A percentile compares a stretch with the other conserved stretches of the same genome.
Evolutionary conservation across 2,329 filamentous ascomycete species (phyloP).

Genomic region (Aspergillus candidus): DNA sequence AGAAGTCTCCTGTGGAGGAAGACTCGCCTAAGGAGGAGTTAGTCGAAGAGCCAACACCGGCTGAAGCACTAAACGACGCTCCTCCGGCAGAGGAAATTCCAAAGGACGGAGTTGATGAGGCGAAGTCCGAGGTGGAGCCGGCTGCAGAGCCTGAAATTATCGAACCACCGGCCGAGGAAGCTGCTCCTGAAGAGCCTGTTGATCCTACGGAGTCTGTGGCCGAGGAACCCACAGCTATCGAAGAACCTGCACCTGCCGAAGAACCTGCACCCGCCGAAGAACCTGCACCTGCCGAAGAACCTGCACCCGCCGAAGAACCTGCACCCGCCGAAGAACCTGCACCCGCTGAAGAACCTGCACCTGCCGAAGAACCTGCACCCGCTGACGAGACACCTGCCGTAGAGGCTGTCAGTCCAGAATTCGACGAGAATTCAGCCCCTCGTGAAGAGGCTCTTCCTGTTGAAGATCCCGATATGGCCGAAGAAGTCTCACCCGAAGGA

Average conservation of each 20-base stretch:
- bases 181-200: slow-evolving; percentile 10
- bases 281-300: not conserved
- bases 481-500: slow-evolving; percentile 9
- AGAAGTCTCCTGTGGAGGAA: not conserved
- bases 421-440: slow-evolving; percentile 8
- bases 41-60: not conserved
- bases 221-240: slow-evolving; percentile 6
- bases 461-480: slow-evolving; percentile 1
- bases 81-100: not conserved
- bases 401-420: slow-evolving; percentile 11
- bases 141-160: slow-evolving; percentile 3
- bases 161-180: slow-evolving; percentile 1
- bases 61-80: slow-evolving; percentile 11
- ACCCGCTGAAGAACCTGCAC: slow-evolving; percentile 8
- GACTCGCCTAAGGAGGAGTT: not conserved
- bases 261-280: slow-evolving; percentile 7
- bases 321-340: slow-evolving; percentile 5
- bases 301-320: slow-evolving; percentile 7
- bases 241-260: not conserved
- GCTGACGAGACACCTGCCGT: slow-evolving; percentile 6
- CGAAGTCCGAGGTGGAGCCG: slow-evolving; percentile 7
- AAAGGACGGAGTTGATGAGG: not conserved
- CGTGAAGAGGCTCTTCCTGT: slow-evolving; percentile 3
- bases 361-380: slow-evolving; percentile 17
- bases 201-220: slow-evolving; percentile 3